Percentiles rank a stretch among this genome's conserved stretches.
These are phyloP conservation scores for Excoecaria agallocha DNA, from an alignment of 345 rosid genomes.

Conservation along the genomic window DNA sequence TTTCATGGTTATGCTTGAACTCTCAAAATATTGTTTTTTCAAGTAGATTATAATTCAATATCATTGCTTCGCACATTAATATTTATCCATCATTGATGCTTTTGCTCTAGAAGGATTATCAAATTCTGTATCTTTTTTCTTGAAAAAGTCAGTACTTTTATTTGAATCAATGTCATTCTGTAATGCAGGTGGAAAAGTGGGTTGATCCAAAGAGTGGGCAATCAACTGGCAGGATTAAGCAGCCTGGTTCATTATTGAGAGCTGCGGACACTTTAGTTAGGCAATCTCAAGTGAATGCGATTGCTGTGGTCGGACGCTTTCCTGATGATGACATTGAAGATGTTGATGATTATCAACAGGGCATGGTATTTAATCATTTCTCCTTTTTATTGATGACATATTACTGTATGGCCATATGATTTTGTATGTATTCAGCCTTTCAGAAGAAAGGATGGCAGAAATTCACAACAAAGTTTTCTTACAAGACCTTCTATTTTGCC, in stretches of 20 bases:
- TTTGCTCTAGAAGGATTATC: not conserved
- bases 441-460: not conserved
- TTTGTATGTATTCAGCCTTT: not conserved
- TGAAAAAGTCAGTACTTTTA: not conserved
- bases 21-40: no score
- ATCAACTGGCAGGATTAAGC: conserved; percentile 59
- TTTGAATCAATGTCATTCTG: not conserved
- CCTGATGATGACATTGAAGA: conserved; percentile 57
- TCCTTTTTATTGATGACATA: not conserved
- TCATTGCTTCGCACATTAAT: not conserved
- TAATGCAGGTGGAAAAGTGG: conserved; percentile 53
- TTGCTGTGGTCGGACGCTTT: conserved; percentile 57
- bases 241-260: conserved; percentile 45
- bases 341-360: conserved; percentile 48
- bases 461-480: not conserved
- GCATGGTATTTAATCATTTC: conserved; percentile 37
- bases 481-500: not conserved
- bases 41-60: not conserved
- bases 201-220: conserved; percentile 51
- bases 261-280: conserved; percentile 45
- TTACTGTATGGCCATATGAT: not conserved
- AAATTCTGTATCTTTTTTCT: not conserved
- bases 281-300: conserved; percentile 44
- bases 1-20: not conserved
- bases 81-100: not conserved